Percentiles rank a stretch among this genome's conserved stretches.
These are phyloP conservation scores for Eimeria falciformis DNA, from an alignment of 169 alveolate species.

Conservation along the genomic window DNA sequence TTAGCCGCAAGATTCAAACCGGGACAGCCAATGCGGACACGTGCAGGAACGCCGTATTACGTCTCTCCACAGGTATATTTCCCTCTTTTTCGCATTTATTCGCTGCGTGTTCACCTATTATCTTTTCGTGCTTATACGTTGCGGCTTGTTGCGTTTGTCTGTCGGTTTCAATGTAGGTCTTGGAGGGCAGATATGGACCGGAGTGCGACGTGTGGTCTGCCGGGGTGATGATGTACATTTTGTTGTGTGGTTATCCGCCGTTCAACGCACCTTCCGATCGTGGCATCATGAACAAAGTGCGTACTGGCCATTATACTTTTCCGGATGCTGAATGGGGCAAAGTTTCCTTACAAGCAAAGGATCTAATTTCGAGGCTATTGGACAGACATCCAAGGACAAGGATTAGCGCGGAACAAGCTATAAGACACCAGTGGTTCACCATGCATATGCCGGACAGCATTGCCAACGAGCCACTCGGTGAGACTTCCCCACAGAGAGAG, in stretches of 20 bases:
- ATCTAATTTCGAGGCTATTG: slow-evolving; percentile 88
- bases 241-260: slow-evolving; percentile 93
- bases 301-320: slow-evolving; percentile 88
- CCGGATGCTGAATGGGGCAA: slow-evolving; percentile 91
- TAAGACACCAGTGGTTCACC: slow-evolving; percentile 91
- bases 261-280: slow-evolving; percentile 90
- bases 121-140: too few relatives aligned
- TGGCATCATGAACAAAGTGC: slow-evolving; percentile 83
- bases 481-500: background rate
- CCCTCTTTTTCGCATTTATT: too few relatives aligned
- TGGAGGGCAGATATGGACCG: slow-evolving; percentile 93
- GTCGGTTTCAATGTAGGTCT: slow-evolving; percentile 91
- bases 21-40: slow-evolving; percentile 84
- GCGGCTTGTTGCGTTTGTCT: slow-evolving; percentile 31
- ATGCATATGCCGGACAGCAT: slow-evolving; percentile 44
- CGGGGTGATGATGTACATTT: slow-evolving; percentile 92
- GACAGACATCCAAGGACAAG: slow-evolving; percentile 91
- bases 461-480: slow-evolving; percentile 44
- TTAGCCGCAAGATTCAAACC: slow-evolving; percentile 85
- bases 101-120: too few relatives aligned
- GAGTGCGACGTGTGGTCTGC: slow-evolving; percentile 95
- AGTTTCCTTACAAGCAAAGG: slow-evolving; percentile 92
- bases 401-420: slow-evolving; percentile 88
- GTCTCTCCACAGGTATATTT: slow-evolving; percentile 92
- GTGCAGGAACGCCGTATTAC: slow-evolving; percentile 92